Base-by-base conservation (phyloP, 257 asterid genomes). In the Verbascum thapsus region DNA sequence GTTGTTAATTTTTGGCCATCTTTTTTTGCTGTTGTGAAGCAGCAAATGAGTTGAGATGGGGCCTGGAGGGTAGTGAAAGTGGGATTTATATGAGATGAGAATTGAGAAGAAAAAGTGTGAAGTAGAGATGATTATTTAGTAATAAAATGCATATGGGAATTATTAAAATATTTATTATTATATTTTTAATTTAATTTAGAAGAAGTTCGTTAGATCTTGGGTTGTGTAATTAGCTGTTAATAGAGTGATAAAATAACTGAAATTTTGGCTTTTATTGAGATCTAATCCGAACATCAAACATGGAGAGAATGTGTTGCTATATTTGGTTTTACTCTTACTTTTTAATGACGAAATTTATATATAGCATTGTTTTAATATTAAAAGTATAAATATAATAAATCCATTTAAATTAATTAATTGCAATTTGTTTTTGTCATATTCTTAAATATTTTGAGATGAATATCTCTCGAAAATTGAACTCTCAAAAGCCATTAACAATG, bases 151-250 rank as follows among this genome's bases (percentile, higher is more conserved):
- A 59, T 45, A 49, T 50, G 51, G 63, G 73, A 67, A 53, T 82
- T 56, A 64, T 70, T 53, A 26, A 26, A 26, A 26, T 26, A 1
- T 26, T 26, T n/a, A n/a, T n/a, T 1, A 1, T 26, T 26, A 64
- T 54, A 61, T 54, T n/a, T n/a, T n/a, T n/a, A n/a, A n/a, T n/a
- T 35, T 65, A 39, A 23, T 40, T 34, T 1, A n/a, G 3, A 5
- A 19, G 53, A 58, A 53, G 49, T 72, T 80, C 85, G 80, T 83
- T 88, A 79, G 88, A 79, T 86, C 82, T 83, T 76, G 86, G 87
- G 83, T 77, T 75, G 76, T 76, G 80, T 34, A 80, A 80, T 73
- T n/a, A 80, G 85, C 84, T 78, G 85, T 72, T 74, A 54, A 74
- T 77, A 8, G 17, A 26, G n/a, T 1, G 32, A 73, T 71, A 49